phyloP scores from a whole-genome alignment of 106 monocot genomes.

The Agapanthus africanus region DNA sequence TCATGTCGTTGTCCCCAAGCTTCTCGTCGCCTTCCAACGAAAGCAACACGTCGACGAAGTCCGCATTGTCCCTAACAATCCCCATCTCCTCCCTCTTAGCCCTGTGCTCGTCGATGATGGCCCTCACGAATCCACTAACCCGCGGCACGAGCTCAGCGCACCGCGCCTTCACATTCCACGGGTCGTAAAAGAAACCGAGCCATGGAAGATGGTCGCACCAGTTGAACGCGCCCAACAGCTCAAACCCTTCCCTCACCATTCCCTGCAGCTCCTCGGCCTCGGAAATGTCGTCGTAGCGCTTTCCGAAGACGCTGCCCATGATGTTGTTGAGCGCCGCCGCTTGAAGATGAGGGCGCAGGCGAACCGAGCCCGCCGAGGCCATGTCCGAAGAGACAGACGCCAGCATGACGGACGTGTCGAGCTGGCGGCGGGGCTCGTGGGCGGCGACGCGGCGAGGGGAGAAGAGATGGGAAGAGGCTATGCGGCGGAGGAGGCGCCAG shows the following conservation, averaged over 20 bases:
- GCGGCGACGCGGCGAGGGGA: slow-evolving; percentile 64
- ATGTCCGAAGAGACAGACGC: slow-evolving; percentile 21
- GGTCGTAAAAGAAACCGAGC: slow-evolving; percentile 56
- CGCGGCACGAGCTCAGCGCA: slow-evolving; percentile 72
- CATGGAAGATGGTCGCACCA: slow-evolving; percentile 89
- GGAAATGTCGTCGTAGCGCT: slow-evolving; percentile 18
- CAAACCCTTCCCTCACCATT: slow-evolving; percentile 77
- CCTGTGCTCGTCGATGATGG: slow-evolving; percentile 62
- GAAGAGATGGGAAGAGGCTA: slow-evolving; percentile 76
- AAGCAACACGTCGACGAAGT: slow-evolving; percentile 80
- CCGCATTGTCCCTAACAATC: slow-evolving; percentile 30
- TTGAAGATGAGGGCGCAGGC: slow-evolving; percentile 61
- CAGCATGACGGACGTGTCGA: slow-evolving; percentile 47
- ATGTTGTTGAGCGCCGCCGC: slow-evolving; percentile 73
- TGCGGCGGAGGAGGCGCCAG: slow-evolving; percentile 84
- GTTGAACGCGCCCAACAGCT: slow-evolving; percentile 83
- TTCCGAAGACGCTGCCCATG: slow-evolving; percentile 80
- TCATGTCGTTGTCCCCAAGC: slow-evolving; percentile 70
- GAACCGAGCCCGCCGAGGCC: slow-evolving; percentile 20
- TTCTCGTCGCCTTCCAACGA: slow-evolving; percentile 48
- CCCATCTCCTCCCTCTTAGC: not conserved
- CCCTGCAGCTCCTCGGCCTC: slow-evolving; percentile 21
- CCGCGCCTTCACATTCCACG: slow-evolving; percentile 22
- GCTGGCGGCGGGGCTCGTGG: slow-evolving; percentile 51
- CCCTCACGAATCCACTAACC: slow-evolving; percentile 38